A percentile compares a stretch with the other conserved stretches of the same genome.
phyloP scores from a whole-genome alignment of 768 basidiomycete species.

The Exidia glandulosa region DNA sequence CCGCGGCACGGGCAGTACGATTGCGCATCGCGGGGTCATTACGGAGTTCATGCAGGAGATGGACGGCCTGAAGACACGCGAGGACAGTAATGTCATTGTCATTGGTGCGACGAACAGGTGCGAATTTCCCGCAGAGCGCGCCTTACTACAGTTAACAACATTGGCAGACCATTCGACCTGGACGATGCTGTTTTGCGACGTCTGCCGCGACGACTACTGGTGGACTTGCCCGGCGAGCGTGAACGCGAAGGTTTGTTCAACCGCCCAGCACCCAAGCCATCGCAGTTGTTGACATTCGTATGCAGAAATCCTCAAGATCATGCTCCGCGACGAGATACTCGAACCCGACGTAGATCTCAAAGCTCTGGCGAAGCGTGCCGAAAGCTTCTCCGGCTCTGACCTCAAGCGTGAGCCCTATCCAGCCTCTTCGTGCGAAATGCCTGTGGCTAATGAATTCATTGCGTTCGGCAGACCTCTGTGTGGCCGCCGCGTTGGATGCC shows the following conservation, averaged over 20 bases:
- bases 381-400: constrained; percentile 88
- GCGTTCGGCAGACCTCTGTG: constrained; percentile 65
- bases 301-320: constrained; percentile 76
- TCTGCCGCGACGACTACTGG: constrained; percentile 72
- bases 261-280: neutral
- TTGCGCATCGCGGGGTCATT: constrained; percentile 79
- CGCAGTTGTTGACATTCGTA: neutral
- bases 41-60: constrained; percentile 96
- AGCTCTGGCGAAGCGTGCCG: constrained; percentile 57
- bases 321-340: constrained; percentile 70
- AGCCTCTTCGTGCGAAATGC: neutral
- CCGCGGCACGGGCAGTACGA: constrained; percentile 64
- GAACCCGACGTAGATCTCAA: constrained; percentile 51
- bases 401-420: constrained; percentile 64
- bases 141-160: neutral
- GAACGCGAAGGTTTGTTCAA: constrained; percentile 63
- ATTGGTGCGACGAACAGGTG: constrained; percentile 86
- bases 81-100: constrained; percentile 74
- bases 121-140: constrained; percentile 1
- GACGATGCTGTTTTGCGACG: constrained; percentile 88
- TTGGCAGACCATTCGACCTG: constrained; percentile 55
- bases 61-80: constrained; percentile 79
- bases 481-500: constrained; percentile 83
- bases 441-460: too few species aligned
- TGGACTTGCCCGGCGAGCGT: constrained; percentile 79